Evolutionary conservation across 352 stramenopile species (phyloP), one percentile per base, ranked within the genome.

Genomic region (Peronospora destructor): DNA sequence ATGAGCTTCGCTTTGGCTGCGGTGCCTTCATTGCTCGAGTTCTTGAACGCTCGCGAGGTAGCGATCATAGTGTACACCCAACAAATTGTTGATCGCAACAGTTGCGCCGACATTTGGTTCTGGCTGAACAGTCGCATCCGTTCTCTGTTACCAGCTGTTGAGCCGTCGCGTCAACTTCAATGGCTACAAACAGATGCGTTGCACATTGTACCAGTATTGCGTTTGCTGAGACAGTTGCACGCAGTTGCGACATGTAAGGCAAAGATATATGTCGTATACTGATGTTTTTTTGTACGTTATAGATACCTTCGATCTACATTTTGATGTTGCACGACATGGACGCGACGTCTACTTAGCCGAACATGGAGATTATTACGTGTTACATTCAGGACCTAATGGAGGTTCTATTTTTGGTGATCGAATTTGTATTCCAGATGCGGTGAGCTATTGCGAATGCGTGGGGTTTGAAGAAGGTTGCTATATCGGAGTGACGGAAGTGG

Each of bases 401-500:
- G 71, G 61, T 14, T 84, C 71, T 23, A 76, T 81, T 35, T 67
- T 83, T 14, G 76, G 71, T 1, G 61, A 85, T 50, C 62, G 54
- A n/a, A 28, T 40, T 4, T 87, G 76, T 60, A 23, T 45, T 10
- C 49, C 46, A 0, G 37, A 56, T 7, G 53, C 62, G 0, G 73
- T 80, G 45, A 87, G 73, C 59, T 87, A 87, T 54, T 87, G 76
- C 73, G 76, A 87, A 41, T 79, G 67, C 50, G 48, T 68, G 13
- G 73, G 76, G 0, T 49, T 87, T n/a, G 82, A 67, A 39, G 70
- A 78, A 60, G 71, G 70, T 37, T 76, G 71, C 50, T 84, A 84
- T 49, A 53, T 84, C 11, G 76, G 73, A 21, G 45, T 85, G 36
- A 55, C 68, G 2, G 68, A 77, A 16, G 38, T 77, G 23, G 51